A percentile compares a stretch with the other conserved stretches of the same genome.
Conservation (phyloP, 2,329 filamentous ascomycete genomes). For the Sordariomycetes sp. region DNA sequence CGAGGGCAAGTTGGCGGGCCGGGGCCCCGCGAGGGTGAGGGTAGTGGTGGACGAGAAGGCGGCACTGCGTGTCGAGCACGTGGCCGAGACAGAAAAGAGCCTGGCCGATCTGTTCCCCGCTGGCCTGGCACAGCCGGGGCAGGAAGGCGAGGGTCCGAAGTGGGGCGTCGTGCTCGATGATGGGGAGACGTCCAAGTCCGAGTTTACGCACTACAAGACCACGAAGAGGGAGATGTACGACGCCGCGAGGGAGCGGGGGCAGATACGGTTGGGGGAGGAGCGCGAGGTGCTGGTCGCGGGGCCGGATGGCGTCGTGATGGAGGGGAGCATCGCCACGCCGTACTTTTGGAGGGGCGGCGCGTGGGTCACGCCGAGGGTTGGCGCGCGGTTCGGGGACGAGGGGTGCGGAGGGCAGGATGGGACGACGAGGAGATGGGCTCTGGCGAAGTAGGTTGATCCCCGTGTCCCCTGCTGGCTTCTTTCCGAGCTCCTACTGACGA, state of each 20-base stretch:
- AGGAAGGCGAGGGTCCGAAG: conserved; percentile 8
- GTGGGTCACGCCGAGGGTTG: conserved; percentile 62
- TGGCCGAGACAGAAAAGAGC: conserved; percentile 27
- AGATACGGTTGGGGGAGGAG: conserved; percentile 25
- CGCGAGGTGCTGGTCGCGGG: conserved; percentile 70
- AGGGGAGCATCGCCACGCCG: conserved; percentile 70
- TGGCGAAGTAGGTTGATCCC: conserved; percentile 40
- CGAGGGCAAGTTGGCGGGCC: neutral
- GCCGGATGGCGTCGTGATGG: conserved; percentile 55
- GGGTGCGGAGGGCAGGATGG: conserved; percentile 70
- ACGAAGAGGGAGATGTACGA: conserved; percentile 62
- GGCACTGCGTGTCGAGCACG: conserved; percentile 25
- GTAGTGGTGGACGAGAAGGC: conserved; percentile 39
- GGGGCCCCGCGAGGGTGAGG: conserved; percentile 24
- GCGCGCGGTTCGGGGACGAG: conserved; percentile 7
- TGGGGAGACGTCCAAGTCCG: conserved; percentile 27
- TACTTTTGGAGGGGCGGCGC: conserved; percentile 61
- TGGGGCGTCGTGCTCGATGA: conserved; percentile 32
- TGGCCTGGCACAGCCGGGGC: conserved; percentile 21
- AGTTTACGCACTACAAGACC: conserved; percentile 81
- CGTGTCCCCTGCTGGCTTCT: neutral
- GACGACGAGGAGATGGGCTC: conserved; percentile 71
- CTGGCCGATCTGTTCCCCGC: conserved; percentile 29
- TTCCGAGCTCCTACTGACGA: neutral
- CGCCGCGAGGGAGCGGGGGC: conserved; percentile 47